Base-by-base conservation (phyloP, 1,284 basidiomycete genomes). In the Erythrobasidium hasegawianum region DNA sequence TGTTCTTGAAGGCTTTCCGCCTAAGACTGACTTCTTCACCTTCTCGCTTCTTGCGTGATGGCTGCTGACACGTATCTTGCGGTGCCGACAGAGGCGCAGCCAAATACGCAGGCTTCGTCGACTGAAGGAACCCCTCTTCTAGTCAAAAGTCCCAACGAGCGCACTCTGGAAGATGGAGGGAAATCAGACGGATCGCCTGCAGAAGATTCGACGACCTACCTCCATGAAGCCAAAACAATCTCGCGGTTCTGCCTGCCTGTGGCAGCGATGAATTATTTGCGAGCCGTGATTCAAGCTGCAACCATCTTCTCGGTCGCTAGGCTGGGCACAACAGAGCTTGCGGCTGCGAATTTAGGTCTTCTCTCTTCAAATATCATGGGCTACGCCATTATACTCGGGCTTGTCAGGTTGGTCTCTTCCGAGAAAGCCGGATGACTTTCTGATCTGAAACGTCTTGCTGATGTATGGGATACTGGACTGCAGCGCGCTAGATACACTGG, bases 271-370 rank as follows among this genome's bases (percentile, higher is more conserved):
- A 47, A 47, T 16, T 47, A 18, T 47, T 8, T 47, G 4, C 43
- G 43, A 7, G 16, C 43, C 4, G 22, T 47, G 8, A 47, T 47
- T 8, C 43, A 47, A 24, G 43, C 43, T n/a, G 16, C 43, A 5
- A 57, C 62, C 10, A 49, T 67, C 56, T 50, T 74, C 43, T 65
- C 65, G 20, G 64, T 72, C 14, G 73, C 71, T 8, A 70, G 73
- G 27, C 58, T 74, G 20, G 73, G 73, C n/a, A 73, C 72, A 11
- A 65, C 68, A 3, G 72, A 74, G 43, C 69, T 74, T 14, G 73
- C 73, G 0, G 70, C 70, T 0, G 71, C 72, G 9, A 68, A 65
- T 11, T 57, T 74, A 13, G 68, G 66, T 40, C 68, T 66, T 52
- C 59, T 74, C 56, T 72, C 68, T 0, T 57, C 59, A 20, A 73